Conservation (phyloP, 768 basidiomycete genomes). For the Lactifluus hygrophoroides region DNA sequence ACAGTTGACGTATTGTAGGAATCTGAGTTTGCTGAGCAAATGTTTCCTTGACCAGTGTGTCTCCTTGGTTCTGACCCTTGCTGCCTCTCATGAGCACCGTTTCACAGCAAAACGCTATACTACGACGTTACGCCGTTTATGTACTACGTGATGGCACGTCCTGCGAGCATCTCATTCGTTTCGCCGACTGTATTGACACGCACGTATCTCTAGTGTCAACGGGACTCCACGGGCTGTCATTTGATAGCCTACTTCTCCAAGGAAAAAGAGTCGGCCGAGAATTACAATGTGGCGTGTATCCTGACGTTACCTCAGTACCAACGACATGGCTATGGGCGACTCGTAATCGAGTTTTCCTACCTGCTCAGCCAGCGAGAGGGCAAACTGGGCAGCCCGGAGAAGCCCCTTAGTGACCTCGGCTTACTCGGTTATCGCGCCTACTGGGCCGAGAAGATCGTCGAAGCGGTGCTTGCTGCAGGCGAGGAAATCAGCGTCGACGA, state of each 20-base stretch:
- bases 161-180: neutral
- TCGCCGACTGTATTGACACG: neutral
- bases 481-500: slow-evolving; percentile 90
- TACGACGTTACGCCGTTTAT: slow-evolving; percentile 99
- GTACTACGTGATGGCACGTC: slow-evolving; percentile 94
- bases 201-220: slow-evolving; percentile 40
- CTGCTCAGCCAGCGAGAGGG: slow-evolving; percentile 94
- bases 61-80: neutral
- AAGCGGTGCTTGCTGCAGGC: slow-evolving; percentile 61
- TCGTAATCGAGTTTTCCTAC: slow-evolving; percentile 97
- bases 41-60: slow-evolving; percentile 97
- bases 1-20: slow-evolving; percentile 94
- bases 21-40: slow-evolving; percentile 92
- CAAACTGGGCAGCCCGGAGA: slow-evolving; percentile 95
- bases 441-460: slow-evolving; percentile 96
- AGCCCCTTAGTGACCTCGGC: slow-evolving; percentile 92
- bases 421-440: slow-evolving; percentile 90
- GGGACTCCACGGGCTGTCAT: slow-evolving; percentile 88
- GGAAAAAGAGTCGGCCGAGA: slow-evolving; percentile 97
- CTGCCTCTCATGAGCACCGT: neutral
- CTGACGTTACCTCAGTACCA: slow-evolving; percentile 98
- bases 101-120: slow-evolving; percentile 85
- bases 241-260: slow-evolving; percentile 98
- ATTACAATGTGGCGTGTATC: slow-evolving; percentile 98
- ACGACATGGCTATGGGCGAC: slow-evolving; percentile 88